Evolutionary conservation across 176 grass and related monocot species (phyloP).

Genomic region (Thalia dealbata): DNA sequence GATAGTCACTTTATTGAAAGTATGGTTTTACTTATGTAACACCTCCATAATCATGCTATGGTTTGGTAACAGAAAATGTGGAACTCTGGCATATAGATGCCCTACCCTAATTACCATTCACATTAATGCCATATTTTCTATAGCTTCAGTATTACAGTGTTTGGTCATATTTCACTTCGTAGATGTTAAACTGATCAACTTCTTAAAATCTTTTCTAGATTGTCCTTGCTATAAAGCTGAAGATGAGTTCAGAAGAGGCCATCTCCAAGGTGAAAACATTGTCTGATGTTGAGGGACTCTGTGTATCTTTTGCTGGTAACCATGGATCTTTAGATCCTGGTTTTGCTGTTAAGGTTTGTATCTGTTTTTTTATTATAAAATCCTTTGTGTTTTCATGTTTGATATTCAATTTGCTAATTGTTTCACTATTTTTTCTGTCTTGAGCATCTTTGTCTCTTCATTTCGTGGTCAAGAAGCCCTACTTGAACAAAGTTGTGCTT

Average conservation of each 20-base stretch:
- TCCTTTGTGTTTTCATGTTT: neutral
- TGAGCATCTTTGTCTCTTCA: neutral
- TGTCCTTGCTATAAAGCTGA: conserved; percentile 81
- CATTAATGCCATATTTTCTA: neutral
- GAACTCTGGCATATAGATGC: neutral
- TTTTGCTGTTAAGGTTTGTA: conserved; percentile 64
- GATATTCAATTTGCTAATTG: neutral
- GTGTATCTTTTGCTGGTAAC: conserved; percentile 55
- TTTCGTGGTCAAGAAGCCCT: neutral
- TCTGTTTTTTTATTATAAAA: neutral
- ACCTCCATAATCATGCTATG: neutral
- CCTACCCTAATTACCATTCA: neutral
- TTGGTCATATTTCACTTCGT: neutral
- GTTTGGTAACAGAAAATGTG: neutral
- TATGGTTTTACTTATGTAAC: neutral
- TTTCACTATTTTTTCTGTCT: neutral
- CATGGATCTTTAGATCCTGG: conserved; percentile 67
- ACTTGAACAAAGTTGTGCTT: neutral
- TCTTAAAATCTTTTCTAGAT: conserved; percentile 36
- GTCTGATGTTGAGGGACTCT: conserved; percentile 77
- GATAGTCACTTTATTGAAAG: neutral
- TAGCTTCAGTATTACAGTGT: neutral
- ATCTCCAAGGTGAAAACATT: conserved; percentile 57
- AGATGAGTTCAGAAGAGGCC: conserved; percentile 59
- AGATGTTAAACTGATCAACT: neutral